Conservation (phyloP, 257 asterid species). For the Capsicum rhomboideum region DNA sequence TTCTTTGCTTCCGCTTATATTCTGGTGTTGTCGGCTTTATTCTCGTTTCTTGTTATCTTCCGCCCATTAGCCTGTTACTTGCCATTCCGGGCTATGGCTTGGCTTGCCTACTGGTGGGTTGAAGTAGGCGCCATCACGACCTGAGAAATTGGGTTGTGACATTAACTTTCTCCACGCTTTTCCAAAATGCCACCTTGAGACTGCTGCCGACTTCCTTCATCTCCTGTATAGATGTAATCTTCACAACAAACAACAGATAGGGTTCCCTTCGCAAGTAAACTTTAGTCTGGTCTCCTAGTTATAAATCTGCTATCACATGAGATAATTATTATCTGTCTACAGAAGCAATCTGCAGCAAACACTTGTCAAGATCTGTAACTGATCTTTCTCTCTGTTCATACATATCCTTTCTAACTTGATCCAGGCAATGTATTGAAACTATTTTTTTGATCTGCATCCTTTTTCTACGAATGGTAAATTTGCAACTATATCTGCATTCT, state of each 20-base stretch:
- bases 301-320: neutral
- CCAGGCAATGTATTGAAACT: neutral
- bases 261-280: neutral
- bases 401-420: neutral
- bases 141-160: too few relatives aligned
- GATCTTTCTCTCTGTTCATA: neutral
- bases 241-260: neutral
- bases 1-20: too few relatives aligned
- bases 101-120: too few relatives aligned
- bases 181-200: neutral
- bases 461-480: neutral
- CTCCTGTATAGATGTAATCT: neutral
- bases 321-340: neutral
- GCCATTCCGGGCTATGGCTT: too few relatives aligned
- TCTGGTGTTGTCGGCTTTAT: too few relatives aligned
- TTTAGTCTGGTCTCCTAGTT: neutral
- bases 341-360: neutral
- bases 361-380: neutral
- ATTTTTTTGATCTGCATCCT: neutral
- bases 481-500: neutral
- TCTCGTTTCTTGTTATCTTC: too few relatives aligned
- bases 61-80: too few relatives aligned
- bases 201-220: neutral
- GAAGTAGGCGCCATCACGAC: too few relatives aligned
- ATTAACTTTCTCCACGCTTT: neutral